phyloP scores from a whole-genome alignment of 495 filamentous ascomycete genomes.

The Xylaria telfairii region DNA sequence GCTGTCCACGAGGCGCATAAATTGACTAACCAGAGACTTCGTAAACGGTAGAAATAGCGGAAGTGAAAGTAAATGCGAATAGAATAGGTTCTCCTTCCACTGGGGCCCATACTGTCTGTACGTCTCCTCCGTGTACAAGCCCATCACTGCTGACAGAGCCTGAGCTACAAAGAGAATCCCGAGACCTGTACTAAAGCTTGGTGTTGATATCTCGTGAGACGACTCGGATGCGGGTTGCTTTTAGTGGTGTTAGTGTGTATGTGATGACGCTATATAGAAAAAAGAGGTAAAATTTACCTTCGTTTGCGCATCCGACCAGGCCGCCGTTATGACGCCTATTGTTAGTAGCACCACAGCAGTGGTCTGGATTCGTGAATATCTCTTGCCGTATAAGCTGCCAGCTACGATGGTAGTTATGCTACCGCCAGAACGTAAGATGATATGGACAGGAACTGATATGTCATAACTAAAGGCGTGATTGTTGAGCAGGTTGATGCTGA shows the following conservation, averaged over 20 bases:
- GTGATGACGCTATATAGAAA: constrained; percentile 24
- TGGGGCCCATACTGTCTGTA: constrained; percentile 85
- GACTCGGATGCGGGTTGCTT: constrained; percentile 41
- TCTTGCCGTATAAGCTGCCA: constrained; percentile 82
- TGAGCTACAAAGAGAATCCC: constrained; percentile 86
- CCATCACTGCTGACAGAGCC: constrained; percentile 90
- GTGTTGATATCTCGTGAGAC: constrained; percentile 37
- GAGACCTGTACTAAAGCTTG: constrained; percentile 75
- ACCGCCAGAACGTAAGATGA: constrained; percentile 92
- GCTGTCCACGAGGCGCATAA: constrained; percentile 56
- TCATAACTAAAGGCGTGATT: constrained; percentile 98
- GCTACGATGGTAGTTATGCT: constrained; percentile 92
- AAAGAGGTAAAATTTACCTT: constrained; percentile 63
- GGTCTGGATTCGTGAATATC: constrained; percentile 80
- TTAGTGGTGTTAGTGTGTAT: constrained; percentile 28
- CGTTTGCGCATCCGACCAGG: constrained; percentile 82
- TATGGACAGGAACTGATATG: constrained; percentile 96
- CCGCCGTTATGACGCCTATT: constrained; percentile 81
- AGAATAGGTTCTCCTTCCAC: constrained; percentile 97
- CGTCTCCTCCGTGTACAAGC: constrained; percentile 88
- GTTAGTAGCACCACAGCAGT: constrained; percentile 81
- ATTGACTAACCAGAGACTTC: constrained; percentile 56
- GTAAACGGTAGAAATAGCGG: constrained; percentile 68
- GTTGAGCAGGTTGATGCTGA: constrained; percentile 90
- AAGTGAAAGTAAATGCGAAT: constrained; percentile 80